Conservation (phyloP, 495 filamentous ascomycete genomes). For the Parmelia sp. region DNA sequence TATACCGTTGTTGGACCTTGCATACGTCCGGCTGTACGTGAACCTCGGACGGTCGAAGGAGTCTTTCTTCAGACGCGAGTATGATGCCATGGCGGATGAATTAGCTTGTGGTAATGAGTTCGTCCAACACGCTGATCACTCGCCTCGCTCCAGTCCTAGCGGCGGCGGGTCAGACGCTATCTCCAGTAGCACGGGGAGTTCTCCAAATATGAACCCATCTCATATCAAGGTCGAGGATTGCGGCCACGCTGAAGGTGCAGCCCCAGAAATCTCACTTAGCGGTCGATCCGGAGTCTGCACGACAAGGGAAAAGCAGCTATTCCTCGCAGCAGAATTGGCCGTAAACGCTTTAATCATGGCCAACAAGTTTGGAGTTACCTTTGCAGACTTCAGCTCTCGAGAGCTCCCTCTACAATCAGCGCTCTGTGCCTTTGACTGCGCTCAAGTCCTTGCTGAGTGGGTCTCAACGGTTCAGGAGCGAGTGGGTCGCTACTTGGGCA, state of each 20-base stretch:
- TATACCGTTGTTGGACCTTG: constrained; percentile 89
- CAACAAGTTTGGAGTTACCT: constrained; percentile 79
- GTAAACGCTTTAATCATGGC: constrained; percentile 89
- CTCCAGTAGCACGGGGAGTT: constrained; percentile 4
- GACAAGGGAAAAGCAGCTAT: constrained; percentile 77
- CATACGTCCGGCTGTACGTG: constrained; percentile 89
- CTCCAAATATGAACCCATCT: constrained; percentile 26
- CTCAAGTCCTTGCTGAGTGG: constrained; percentile 97
- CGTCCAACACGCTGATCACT: constrained; percentile 64
- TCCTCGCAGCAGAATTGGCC: constrained; percentile 90
- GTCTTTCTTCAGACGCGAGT: constrained; percentile 90
- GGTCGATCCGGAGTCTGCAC: constrained; percentile 44
- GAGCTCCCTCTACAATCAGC: constrained; percentile 91
- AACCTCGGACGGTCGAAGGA: constrained; percentile 89
- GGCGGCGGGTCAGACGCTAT: constrained; percentile 2
- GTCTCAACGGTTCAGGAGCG: constrained; percentile 90
- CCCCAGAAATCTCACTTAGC: constrained; percentile 26
- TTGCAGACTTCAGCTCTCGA: constrained; percentile 75
- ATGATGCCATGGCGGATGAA: constrained; percentile 87
- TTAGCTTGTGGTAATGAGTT: constrained; percentile 73
- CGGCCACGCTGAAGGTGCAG: not conserved
- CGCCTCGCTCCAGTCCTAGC: constrained; percentile 35
- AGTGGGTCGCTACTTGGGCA: constrained; percentile 78
- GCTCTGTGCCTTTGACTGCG: constrained; percentile 91
- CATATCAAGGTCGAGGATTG: constrained; percentile 29